A percentile compares a stretch with the other conserved stretches of the same genome.
phyloP scores from a whole-genome alignment of 371 early-diverging fungal genomes.

The Apophysomyces variabilis region DNA sequence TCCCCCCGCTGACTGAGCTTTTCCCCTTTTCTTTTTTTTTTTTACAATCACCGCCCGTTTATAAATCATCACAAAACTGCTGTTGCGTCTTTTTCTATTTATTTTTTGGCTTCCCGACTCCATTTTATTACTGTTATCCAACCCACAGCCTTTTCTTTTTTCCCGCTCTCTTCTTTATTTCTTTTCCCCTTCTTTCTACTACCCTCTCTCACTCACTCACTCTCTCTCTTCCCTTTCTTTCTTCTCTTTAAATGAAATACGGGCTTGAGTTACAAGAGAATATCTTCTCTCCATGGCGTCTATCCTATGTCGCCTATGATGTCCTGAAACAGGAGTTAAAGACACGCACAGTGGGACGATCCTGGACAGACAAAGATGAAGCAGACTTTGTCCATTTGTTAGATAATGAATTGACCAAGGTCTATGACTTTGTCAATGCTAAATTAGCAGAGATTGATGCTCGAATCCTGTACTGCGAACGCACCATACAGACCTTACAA shows the following conservation, averaged over 20 bases:
- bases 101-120: background rate
- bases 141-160: background rate
- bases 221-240: background rate
- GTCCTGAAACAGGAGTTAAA: slow-evolving; percentile 79
- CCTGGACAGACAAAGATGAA: slow-evolving; percentile 73
- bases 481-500: slow-evolving; percentile 37
- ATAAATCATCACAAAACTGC: slow-evolving; percentile 2
- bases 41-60: slow-evolving; percentile 9
- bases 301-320: slow-evolving; percentile 84
- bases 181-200: background rate
- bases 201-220: background rate
- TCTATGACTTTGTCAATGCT: slow-evolving; percentile 74
- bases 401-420: slow-evolving; percentile 90
- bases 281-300: slow-evolving; percentile 77
- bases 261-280: slow-evolving; percentile 72
- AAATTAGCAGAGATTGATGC: slow-evolving; percentile 86
- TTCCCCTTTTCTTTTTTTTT: slow-evolving; percentile 5
- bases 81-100: background rate
- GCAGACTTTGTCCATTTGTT: slow-evolving; percentile 80
- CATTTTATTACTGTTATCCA: too few species aligned
- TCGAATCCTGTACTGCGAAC: slow-evolving; percentile 74
- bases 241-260: slow-evolving; percentile 73
- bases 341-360: slow-evolving; percentile 47
- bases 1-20: background rate
- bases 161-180: background rate